Percentiles rank a stretch among this genome's conserved stretches.
Evolutionary conservation across 352 stramenopile genomes (phyloP).

Genomic region (Discostella stelligera): DNA sequence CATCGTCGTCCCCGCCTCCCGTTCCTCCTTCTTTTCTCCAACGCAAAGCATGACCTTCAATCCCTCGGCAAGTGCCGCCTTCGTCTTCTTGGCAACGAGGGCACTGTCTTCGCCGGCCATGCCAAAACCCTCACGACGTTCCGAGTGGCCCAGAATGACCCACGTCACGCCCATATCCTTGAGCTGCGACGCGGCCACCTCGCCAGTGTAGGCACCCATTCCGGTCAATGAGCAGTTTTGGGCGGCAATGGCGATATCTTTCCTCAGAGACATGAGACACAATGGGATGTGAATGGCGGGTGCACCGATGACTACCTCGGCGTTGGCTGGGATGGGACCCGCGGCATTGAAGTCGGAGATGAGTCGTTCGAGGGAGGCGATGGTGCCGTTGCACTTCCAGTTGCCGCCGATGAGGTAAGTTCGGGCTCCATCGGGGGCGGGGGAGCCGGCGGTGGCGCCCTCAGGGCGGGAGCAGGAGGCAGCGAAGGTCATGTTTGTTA

Average conservation of each 20-base stretch:
- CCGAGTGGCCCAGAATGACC: constrained; percentile 95
- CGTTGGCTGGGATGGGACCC: constrained; percentile 76
- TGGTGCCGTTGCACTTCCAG: constrained; percentile 90
- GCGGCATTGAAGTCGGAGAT: constrained; percentile 78
- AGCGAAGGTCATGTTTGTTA: constrained; percentile 4
- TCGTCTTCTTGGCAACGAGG: constrained; percentile 91
- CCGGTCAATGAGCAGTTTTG: constrained; percentile 94
- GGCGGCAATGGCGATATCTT: constrained; percentile 81
- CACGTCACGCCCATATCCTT: constrained; percentile 93
- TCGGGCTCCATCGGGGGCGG: constrained; percentile 26
- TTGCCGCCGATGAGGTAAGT: constrained; percentile 79
- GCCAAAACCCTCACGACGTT: constrained; percentile 87
- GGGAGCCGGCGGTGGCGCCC: constrained; percentile 27
- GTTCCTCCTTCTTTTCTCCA: constrained; percentile 93
- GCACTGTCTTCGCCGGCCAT: constrained; percentile 88
- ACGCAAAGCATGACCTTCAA: constrained; percentile 96
- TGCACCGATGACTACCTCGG: constrained; percentile 95
- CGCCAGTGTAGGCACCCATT: constrained; percentile 87
- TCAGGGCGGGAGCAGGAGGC: constrained; percentile 23
- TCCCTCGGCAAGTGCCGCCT: constrained; percentile 90
- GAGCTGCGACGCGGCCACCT: constrained; percentile 79
- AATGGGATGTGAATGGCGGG: constrained; percentile 89
- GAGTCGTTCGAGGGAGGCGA: constrained; percentile 74
- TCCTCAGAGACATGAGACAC: constrained; percentile 68
- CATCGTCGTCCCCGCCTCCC: constrained; percentile 91